Evolutionary conservation across 495 filamentous ascomycete genomes (phyloP).

Genomic region (Letharia columbiana): DNA sequence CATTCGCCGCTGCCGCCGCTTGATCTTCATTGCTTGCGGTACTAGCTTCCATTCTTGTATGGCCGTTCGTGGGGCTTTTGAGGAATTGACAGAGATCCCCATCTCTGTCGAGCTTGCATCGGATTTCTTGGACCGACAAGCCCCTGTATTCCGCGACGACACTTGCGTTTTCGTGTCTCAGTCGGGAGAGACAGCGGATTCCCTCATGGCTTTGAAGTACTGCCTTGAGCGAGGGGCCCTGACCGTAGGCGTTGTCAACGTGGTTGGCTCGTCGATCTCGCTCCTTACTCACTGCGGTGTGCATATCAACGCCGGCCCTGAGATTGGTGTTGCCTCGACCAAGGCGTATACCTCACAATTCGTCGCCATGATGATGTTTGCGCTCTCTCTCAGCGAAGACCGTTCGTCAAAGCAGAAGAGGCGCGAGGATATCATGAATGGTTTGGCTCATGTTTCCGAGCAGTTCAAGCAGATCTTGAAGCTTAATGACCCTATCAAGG

Average conservation of each 20-base stretch:
- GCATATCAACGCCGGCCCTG: conserved; percentile 96
- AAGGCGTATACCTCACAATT: conserved; percentile 99
- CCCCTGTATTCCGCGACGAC: conserved; percentile 98
- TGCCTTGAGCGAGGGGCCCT: conserved; percentile 94
- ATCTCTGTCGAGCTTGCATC: conserved; percentile 95
- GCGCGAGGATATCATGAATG: conserved; percentile 94
- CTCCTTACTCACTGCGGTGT: conserved; percentile 98
- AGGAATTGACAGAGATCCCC: conserved; percentile 95
- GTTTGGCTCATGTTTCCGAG: conserved; percentile 71
- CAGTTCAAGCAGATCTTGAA: conserved; percentile 88
- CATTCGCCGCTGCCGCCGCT: conserved; percentile 87
- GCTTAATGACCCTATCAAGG: conserved; percentile 87
- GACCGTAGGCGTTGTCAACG: conserved; percentile 96
- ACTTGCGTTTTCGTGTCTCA: conserved; percentile 98
- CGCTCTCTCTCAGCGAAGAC: conserved; percentile 89
- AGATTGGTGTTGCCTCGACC: conserved; percentile 97
- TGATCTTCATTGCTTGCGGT: conserved; percentile 98
- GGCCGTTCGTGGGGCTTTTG: conserved; percentile 95
- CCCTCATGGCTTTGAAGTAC: conserved; percentile 91
- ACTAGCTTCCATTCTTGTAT: conserved; percentile 98
- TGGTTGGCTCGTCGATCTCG: conserved; percentile 95
- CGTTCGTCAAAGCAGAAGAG: conserved; percentile 88
- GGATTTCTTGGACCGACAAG: conserved; percentile 94
- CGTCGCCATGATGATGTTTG: conserved; percentile 99
- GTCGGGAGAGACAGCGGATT: conserved; percentile 98